Percentiles rank a stretch among this genome's conserved stretches.
These are phyloP conservation scores for Medicago lupulina DNA, from an alignment of 306 rosid species.

Conservation along the genomic window DNA sequence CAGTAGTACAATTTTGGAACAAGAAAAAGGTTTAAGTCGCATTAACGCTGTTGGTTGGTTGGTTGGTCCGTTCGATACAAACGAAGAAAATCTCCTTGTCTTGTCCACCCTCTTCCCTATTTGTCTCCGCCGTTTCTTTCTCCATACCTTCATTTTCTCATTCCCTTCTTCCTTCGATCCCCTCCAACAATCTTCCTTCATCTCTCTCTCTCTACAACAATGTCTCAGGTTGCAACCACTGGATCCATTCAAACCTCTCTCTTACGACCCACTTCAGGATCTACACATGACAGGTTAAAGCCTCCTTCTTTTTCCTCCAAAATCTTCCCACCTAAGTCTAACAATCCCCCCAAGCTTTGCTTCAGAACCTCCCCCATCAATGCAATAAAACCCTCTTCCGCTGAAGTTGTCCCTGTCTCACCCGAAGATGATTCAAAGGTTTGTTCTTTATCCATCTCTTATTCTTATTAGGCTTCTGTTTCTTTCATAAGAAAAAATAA, in stretches of 20 bases:
- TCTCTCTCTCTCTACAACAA: constrained; percentile 40
- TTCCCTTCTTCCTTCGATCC: constrained; percentile 22
- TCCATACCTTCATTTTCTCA: constrained; percentile 42
- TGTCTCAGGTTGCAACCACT: constrained; percentile 64
- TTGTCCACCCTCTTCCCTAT: neutral
- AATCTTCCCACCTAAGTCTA: constrained; percentile 35
- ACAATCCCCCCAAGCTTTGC: constrained; percentile 28
- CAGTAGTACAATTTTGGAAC: neutral
- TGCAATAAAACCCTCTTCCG: constrained; percentile 62
- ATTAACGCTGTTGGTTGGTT: no score
- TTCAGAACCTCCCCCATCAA: constrained; percentile 45
- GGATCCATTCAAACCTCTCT: constrained; percentile 69
- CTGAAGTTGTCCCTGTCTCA: constrained; percentile 73
- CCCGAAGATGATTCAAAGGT: constrained; percentile 81
- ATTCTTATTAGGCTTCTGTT: neutral
- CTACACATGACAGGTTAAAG: constrained; percentile 52
- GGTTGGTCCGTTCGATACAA: constrained; percentile 55
- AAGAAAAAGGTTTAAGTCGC: neutral
- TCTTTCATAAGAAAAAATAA: constrained; percentile 1
- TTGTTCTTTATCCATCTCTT: constrained; percentile 19
- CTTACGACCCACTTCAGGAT: constrained; percentile 57
- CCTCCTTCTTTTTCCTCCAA: constrained; percentile 54
- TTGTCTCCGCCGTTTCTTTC: constrained; percentile 58
- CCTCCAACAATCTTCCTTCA: no score
- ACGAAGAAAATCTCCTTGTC: constrained; percentile 47